These are phyloP conservation scores for Tetrahymena malaccensis DNA, from an alignment of 73 alveolate species.

Conservation along the genomic window DNA sequence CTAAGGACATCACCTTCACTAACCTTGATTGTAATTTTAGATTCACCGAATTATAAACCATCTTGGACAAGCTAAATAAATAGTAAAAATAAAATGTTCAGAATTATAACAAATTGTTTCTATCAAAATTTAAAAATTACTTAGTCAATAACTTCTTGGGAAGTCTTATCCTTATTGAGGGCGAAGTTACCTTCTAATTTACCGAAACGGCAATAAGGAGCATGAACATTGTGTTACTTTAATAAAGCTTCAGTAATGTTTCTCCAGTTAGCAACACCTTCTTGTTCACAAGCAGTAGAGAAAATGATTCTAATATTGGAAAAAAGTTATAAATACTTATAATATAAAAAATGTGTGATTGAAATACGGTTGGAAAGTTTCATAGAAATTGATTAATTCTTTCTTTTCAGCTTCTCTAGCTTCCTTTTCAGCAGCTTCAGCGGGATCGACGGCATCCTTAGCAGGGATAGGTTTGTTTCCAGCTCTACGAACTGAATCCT, in stretches of 20 bases:
- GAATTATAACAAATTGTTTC: not conserved
- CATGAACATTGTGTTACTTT: conserved; percentile 47
- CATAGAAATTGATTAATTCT: conserved; percentile 26
- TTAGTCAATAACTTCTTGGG: conserved; percentile 18
- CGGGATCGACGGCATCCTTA: conserved; percentile 22
- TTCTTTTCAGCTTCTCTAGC: conserved; percentile 12
- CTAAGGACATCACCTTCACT: conserved; percentile 82
- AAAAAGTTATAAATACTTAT: conserved; percentile 35
- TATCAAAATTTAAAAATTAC: not conserved
- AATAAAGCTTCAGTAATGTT: conserved; percentile 46
- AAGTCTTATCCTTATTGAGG: conserved; percentile 31
- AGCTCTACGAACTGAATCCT: conserved; percentile 50
- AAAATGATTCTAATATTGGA: not conserved
- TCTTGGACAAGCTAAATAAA: conserved; percentile 48
- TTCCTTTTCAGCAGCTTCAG: conserved; percentile 29
- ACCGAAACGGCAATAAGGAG: conserved; percentile 50
- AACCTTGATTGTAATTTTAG: conserved; percentile 49
- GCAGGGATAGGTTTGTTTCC: conserved; percentile 53
- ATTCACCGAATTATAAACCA: conserved; percentile 62
- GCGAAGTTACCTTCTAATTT: conserved; percentile 46
- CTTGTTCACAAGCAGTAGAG: conserved; percentile 25
- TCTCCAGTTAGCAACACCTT: conserved; percentile 45
- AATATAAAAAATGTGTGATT: conserved; percentile 19
- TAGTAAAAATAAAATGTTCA: conserved; percentile 57
- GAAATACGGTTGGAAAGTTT: conserved; percentile 27